phyloP scores from a whole-genome alignment of 2,329 filamentous ascomycete genomes.

The Aspergillus cejpii region DNA sequence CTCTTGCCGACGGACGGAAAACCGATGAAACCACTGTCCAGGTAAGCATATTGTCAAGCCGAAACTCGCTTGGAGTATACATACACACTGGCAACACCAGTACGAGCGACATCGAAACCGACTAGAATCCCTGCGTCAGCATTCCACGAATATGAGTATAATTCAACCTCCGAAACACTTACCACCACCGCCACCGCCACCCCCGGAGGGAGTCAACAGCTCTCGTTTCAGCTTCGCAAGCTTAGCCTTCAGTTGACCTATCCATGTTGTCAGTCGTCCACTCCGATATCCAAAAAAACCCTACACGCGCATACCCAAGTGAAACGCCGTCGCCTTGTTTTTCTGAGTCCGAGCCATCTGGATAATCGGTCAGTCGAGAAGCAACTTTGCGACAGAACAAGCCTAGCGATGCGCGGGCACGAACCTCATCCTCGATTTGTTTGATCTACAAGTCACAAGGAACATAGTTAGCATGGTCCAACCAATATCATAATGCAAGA shows the following conservation, averaged over 20 bases:
- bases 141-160: conserved; percentile 1
- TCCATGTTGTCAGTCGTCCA: conserved; percentile 18
- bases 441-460: conserved; percentile 64
- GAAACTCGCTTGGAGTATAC: conserved; percentile 21
- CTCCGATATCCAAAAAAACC: neutral
- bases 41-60: conserved; percentile 10
- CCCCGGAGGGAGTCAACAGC: conserved; percentile 72
- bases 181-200: conserved; percentile 72
- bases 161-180: conserved; percentile 17
- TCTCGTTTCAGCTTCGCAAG: conserved; percentile 96
- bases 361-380: conserved; percentile 9
- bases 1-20: conserved; percentile 98
- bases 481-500: neutral
- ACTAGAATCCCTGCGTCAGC: conserved; percentile 39
- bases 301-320: conserved; percentile 56
- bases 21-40: conserved; percentile 71
- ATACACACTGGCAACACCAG: conserved; percentile 85
- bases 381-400: neutral
- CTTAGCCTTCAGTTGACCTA: conserved; percentile 89
- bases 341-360: conserved; percentile 96
- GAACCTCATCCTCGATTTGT: conserved; percentile 88
- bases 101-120: conserved; percentile 96
- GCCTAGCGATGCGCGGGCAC: conserved; percentile 26
- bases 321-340: conserved; percentile 91
- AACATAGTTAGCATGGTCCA: conserved; percentile 23